Percentiles rank a stretch among this genome's conserved stretches.
phyloP scores from a whole-genome alignment of 352 stramenopile species.

The Phytophthora pisi region DNA sequence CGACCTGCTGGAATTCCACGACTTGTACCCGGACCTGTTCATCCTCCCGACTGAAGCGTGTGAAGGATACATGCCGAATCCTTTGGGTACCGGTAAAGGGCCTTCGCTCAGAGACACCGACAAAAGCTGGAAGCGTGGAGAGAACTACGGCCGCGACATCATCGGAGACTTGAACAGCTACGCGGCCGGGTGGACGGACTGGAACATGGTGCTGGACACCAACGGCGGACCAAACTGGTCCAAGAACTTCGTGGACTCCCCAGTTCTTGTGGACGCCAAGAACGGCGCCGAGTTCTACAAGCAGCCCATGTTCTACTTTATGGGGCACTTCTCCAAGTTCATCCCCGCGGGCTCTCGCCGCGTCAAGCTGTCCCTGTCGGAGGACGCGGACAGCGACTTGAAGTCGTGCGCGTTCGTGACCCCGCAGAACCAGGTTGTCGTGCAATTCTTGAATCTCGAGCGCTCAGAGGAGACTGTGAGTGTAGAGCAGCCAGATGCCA shows the following conservation, averaged over 20 bases:
- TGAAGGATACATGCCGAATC: slow-evolving; percentile 52
- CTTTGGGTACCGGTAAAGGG: slow-evolving; percentile 49
- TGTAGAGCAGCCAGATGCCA: slow-evolving; percentile 21
- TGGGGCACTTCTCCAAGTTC: slow-evolving; percentile 74
- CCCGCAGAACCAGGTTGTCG: slow-evolving; percentile 43
- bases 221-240: slow-evolving; percentile 76
- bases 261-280: slow-evolving; percentile 70
- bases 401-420: slow-evolving; percentile 48
- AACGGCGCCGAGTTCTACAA: slow-evolving; percentile 70
- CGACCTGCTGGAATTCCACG: slow-evolving; percentile 47
- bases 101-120: slow-evolving; percentile 35
- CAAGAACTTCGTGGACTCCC: slow-evolving; percentile 70
- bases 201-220: slow-evolving; percentile 85
- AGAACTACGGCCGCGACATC: slow-evolving; percentile 86
- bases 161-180: slow-evolving; percentile 83
- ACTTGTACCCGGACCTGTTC: slow-evolving; percentile 69
- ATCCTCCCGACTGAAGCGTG: slow-evolving; percentile 86
- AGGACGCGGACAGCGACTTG: slow-evolving; percentile 36
- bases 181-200: slow-evolving; percentile 82
- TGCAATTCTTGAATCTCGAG: slow-evolving; percentile 52
- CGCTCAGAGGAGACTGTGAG: slow-evolving; percentile 40
- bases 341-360: slow-evolving; percentile 50
- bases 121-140: slow-evolving; percentile 59
- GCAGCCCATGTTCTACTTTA: slow-evolving; percentile 80
- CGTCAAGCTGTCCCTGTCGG: slow-evolving; percentile 28